Evolutionary conservation across 495 filamentous ascomycete genomes (phyloP).

Genomic region (Hypoxylon perforatum): DNA sequence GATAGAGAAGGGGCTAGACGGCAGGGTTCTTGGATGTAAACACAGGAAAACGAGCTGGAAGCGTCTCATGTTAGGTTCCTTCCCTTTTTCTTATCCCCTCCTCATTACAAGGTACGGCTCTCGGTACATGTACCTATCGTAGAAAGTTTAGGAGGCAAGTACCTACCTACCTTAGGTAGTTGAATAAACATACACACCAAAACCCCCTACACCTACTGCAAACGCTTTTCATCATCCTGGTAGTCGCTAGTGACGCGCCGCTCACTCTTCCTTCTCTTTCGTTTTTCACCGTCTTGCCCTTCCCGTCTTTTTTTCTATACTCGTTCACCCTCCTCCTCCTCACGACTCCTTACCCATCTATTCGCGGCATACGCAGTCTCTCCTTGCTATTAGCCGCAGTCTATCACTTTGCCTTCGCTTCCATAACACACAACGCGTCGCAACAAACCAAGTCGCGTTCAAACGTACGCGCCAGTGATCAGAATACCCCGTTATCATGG

Average conservation of each 20-base stretch:
- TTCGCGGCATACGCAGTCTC: background rate
- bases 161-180: slow-evolving; percentile 22
- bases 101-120: background rate
- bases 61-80: slow-evolving; percentile 23
- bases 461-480: slow-evolving; percentile 13
- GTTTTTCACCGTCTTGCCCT: slow-evolving; percentile 3
- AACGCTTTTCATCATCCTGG: slow-evolving; percentile 24
- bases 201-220: slow-evolving; percentile 15
- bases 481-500: slow-evolving; percentile 58
- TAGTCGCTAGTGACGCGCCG: slow-evolving; percentile 26
- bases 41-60: slow-evolving; percentile 21
- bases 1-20: slow-evolving; percentile 10
- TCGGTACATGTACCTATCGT: background rate
- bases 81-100: slow-evolving; percentile 20
- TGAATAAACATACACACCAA: slow-evolving; percentile 27
- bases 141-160: slow-evolving; percentile 14
- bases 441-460: slow-evolving; percentile 11
- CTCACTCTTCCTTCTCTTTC: slow-evolving; percentile 6
- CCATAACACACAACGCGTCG: slow-evolving; percentile 7
- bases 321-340: slow-evolving; percentile 15
- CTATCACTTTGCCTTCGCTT: background rate
- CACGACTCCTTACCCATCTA: background rate
- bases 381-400: background rate
- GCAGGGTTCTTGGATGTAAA: slow-evolving; percentile 41
- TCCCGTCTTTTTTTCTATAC: background rate